Evolutionary conservation across 2,329 filamentous ascomycete genomes (phyloP).

Genomic region (Sclerotinia minor): DNA sequence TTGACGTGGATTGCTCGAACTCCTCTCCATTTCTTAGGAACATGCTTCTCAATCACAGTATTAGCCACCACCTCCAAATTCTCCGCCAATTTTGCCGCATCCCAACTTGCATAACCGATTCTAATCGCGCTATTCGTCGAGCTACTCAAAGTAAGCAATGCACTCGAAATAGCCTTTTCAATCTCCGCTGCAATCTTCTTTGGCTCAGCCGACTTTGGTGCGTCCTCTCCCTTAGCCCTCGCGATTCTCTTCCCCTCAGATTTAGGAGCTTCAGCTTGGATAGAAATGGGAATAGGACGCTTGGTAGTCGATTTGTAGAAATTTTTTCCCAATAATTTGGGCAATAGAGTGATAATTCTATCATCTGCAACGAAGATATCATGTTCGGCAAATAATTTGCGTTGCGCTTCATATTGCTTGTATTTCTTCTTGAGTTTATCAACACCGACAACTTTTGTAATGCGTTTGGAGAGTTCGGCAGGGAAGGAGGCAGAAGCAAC

Average conservation of each 20-base stretch:
- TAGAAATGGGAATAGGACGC: conserved; percentile 78
- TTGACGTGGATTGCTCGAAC: conserved; percentile 86
- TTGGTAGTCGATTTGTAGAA: conserved; percentile 86
- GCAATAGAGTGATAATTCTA: conserved; percentile 72
- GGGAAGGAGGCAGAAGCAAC: conserved; percentile 74
- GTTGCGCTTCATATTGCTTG: conserved; percentile 81
- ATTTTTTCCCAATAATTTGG: conserved; percentile 79
- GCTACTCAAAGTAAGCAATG: conserved; percentile 76
- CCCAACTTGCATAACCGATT: conserved; percentile 74
- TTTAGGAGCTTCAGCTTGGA: conserved; percentile 64
- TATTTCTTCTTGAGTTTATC: conserved; percentile 87
- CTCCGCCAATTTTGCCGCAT: conserved; percentile 71
- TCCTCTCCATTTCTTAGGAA: conserved; percentile 85
- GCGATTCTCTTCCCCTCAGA: conserved; percentile 59
- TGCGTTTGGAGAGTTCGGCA: conserved; percentile 61
- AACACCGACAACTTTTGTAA: conserved; percentile 77
- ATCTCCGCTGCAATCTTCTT: conserved; percentile 75
- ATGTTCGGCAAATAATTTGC: conserved; percentile 81
- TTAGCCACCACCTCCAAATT: conserved; percentile 75
- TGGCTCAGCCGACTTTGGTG: conserved; percentile 48
- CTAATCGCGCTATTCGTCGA: conserved; percentile 78
- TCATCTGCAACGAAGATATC: conserved; percentile 95
- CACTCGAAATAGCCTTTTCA: conserved; percentile 71
- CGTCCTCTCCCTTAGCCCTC: conserved; percentile 50
- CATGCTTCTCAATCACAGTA: conserved; percentile 72